Evolutionary conservation across 345 rosid species (phyloP), one percentile per base, ranked within the genome.

Genomic region (Salix arbutifolia): DNA sequence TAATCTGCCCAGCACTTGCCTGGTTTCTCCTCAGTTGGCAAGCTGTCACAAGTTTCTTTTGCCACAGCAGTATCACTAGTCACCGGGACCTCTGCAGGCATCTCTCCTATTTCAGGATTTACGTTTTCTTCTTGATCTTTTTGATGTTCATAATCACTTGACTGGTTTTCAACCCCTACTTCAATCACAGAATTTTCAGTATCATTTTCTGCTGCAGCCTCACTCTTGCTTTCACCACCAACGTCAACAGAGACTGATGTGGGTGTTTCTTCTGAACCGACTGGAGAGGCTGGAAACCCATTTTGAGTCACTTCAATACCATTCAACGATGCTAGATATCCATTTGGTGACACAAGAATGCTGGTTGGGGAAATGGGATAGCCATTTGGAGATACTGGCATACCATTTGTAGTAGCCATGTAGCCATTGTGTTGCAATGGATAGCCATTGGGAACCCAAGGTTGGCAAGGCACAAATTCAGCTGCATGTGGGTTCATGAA

Each of bases 401-500:
- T 56, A 35, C 90, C 92, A 81, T 85, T 87, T 30, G 94, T 73
- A 8, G 91, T 82, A 65, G 86, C 79, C 75, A 89, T 65, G 75
- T 74, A 87, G 61, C 95, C 92, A 78, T 87, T 89, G 70, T 91
- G 93, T 61, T 94, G 86, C 73, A 90, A 81, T 21, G 90, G 88
- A 84, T 89, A 91, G 73, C 96, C 94, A 80, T 89, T 89, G 31
- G 93, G 83, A 76, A 91, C 83, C 99, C 99, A 96, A 72, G 98
- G 92, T 80, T 89, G 97, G 76, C 93, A 82, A 26, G 96, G 99
- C 48, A 93, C 85, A 76, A 90, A 96, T 86, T 91, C 98, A 71
- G 92, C 97, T 1, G 98, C 99, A 83, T 96, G 98, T n/a, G 99
- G 98, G 79, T 93, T 96, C 99, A 96, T 93, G 78, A 96, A 86